Percentiles rank a stretch among this genome's conserved stretches.
These are phyloP conservation scores for Castanospermum australe DNA, from an alignment of 306 rosid species.

Conservation along the genomic window DNA sequence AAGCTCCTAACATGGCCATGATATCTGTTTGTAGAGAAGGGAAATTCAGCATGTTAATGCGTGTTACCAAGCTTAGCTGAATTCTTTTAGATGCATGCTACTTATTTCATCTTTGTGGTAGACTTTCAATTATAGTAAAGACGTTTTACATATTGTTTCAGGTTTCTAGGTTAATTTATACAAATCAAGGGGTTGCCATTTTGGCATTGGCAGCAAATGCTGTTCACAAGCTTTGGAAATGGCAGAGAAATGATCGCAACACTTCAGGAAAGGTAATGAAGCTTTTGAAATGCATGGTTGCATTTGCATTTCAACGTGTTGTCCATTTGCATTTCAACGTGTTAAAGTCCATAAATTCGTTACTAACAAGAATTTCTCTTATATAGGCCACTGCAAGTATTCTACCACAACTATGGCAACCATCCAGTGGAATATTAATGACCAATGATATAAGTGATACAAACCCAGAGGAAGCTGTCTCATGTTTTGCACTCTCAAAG, in stretches of 20 bases:
- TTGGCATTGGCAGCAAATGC: conserved; percentile 72
- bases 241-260: conserved; percentile 62
- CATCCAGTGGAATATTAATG: conserved; percentile 69
- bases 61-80: background rate
- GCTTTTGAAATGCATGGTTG: too few relatives aligned
- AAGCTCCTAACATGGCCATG: background rate
- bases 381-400: conserved; percentile 57
- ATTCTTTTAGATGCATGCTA: background rate
- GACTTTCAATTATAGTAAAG: background rate
- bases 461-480: conserved; percentile 64
- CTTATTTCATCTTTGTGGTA: background rate
- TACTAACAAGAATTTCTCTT: conserved; percentile 11
- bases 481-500: conserved; percentile 77
- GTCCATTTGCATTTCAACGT: background rate
- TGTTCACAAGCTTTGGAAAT: conserved; percentile 72
- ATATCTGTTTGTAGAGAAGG: background rate
- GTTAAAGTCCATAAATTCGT: conserved; percentile 13
- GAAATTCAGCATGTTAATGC: background rate
- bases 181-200: conserved; percentile 65
- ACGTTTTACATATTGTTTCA: conserved; percentile 19
- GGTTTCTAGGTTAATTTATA: conserved; percentile 69
- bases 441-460: conserved; percentile 65
- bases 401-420: conserved; percentile 69
- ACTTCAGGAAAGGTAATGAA: conserved; percentile 38
- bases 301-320: too few relatives aligned